Base-by-base conservation (phyloP, 2,329 filamentous ascomycete species). In the Colletotrichum cereale region DNA sequence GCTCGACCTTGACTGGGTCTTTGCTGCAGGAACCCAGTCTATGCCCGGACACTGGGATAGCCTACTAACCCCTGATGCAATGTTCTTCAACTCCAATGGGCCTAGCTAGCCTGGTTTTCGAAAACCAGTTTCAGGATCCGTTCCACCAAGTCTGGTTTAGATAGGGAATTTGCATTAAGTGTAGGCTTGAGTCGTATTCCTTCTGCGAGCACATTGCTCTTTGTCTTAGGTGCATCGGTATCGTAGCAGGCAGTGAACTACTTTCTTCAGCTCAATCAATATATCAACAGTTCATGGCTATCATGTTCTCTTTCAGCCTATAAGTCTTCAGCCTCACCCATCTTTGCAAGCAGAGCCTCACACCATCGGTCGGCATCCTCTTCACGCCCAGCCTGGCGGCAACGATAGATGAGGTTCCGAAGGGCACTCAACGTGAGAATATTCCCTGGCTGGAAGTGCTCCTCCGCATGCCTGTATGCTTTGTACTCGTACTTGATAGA, bases 1-100 rank as follows among this genome's bases (percentile, higher is more conserved):
- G 57, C 64, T 71, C 12, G 67, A 71, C 44, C 63, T 71, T 14
- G 67, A 67, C 24, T 71, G 50, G 67, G 67, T 70, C 2, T 66
- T 70, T 26, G 56, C 56, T 24, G 63, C 63, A 29, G 57, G 57
- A 4, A 50, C 55, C 2, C 67, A 71, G 40, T 24, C 63, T 3
- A 67, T 71, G 40, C 67, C 34, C 1, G 67, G 24, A 10, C 42
- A 24, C 18, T 67, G 64, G 63, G 63, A 62, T 38, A 36, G 38
- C 18, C 7, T 71, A 5, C 11, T 62, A 36, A 50, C 48, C 12
- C 52, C 63, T 26, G 67, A 62, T 18, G 44, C 64, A n/a, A 14
- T 61, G 18, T 66, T 48, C 12, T 66, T 66, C 34, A 56, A 34
- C 16, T 26, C 56, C 7, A 29, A 52, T n/a, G 42, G 16, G 16